Evolutionary conservation across 1,139 yeast genomes (phyloP), one percentile per base, ranked within the genome.

Genomic region (Protomyces pachydermus): DNA sequence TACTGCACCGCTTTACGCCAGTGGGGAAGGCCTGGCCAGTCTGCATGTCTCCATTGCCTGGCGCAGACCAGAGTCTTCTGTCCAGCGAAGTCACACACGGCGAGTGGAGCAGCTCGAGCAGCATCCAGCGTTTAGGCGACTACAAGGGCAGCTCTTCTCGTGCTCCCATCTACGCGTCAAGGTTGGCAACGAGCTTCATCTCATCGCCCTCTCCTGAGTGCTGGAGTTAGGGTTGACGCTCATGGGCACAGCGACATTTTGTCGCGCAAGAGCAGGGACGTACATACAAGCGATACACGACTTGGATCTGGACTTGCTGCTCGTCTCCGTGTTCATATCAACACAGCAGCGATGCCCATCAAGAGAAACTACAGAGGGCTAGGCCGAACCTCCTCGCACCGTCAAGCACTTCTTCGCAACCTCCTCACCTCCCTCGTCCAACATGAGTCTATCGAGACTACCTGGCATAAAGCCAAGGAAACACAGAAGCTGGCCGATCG

Each of bases 391-490:
- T 42, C 56, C 18, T 52, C 62, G 9, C 66, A 65, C 25, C 61
- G 66, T 5, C 61, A 65, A 20, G 61, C 65, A 10, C 42, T 65
- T 45, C 73, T 86, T 70, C 79, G 84, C 69, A 86, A 85, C 72
- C 75, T 87, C 70, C 87, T 84, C 35, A 80, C 88, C 3, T 84
- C 87, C n/a, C 74, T 87, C 56, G 77, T 87, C 52, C 84, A 84
- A 72, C 83, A 86, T 70, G 91, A 86, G 69, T 80, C 86, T 18
- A 82, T 87, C 65, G 80, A 83, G 9, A 86, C 91, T 0, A 87
- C 93, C 1, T 82, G 82, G 69, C 87, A 88, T 48, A 86, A 86
- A 73, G 90, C 91, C 58, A 84, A 84, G 73, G 84, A 84, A 68
- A 81, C 89, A 0, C 85, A 83, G 65, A 76, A 80, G 16, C 74